These are phyloP conservation scores for Alternaria burnsii DNA, from an alignment of 2,329 filamentous ascomycete species.

Conservation along the genomic window DNA sequence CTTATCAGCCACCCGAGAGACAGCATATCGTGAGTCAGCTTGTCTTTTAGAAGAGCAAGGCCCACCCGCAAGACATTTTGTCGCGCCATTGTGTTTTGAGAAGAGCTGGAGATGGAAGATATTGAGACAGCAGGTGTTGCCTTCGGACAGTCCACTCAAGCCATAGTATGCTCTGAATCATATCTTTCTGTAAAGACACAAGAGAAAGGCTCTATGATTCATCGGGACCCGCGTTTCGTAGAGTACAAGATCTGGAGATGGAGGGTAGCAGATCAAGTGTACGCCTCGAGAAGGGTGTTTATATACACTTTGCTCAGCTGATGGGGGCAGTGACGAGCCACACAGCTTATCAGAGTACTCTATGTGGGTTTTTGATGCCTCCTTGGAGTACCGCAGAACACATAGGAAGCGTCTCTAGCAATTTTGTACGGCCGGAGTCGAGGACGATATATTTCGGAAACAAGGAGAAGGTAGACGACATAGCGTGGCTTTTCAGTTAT, in stretches of 20 bases:
- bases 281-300: not conserved
- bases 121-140: not conserved
- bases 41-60: too few relatives aligned
- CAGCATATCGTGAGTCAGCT: not conserved
- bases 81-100: rapidly evolving
- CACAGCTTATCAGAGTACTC: rapidly evolving
- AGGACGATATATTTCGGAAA: not conserved
- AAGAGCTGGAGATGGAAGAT: not conserved
- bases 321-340: too few relatives aligned
- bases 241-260: too few relatives aligned
- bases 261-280: too few relatives aligned
- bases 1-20: too few relatives aligned
- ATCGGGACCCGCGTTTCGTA: too few relatives aligned
- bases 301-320: not conserved
- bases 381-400: too few relatives aligned
- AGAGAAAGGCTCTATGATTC: too few relatives aligned
- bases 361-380: not conserved
- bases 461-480: not conserved
- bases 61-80: rapidly evolving
- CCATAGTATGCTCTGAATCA: rapidly evolving
- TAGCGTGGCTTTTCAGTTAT: not conserved
- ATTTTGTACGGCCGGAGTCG: not conserved
- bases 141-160: not conserved
- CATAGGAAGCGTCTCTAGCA: not conserved
- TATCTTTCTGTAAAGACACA: too few relatives aligned